phyloP scores from a whole-genome alignment of 805 yeast species.

The Hanseniaspora pseudoguilliermondii region DNA sequence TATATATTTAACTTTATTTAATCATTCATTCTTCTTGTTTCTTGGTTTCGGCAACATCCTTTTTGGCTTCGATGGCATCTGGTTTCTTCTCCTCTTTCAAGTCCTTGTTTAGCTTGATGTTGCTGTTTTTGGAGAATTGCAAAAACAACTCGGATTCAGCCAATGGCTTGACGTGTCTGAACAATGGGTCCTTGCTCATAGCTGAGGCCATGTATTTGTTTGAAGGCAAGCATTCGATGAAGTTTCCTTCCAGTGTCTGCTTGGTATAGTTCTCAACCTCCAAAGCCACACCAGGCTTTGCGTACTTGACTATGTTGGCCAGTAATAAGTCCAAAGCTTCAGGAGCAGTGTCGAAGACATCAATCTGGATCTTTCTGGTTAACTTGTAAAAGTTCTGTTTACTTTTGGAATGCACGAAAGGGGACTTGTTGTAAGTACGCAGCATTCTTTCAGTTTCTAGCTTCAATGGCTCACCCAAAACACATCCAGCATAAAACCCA shows the following conservation, averaged over 20 bases:
- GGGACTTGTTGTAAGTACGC: slow-evolving; percentile 88
- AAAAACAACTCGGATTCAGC: background rate
- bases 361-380: slow-evolving; percentile 62
- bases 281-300: slow-evolving; percentile 71
- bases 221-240: slow-evolving; percentile 6
- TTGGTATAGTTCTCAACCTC: slow-evolving; percentile 52
- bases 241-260: slow-evolving; percentile 35
- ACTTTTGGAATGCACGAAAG: slow-evolving; percentile 86
- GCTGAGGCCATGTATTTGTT: slow-evolving; percentile 8
- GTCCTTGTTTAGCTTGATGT: background rate
- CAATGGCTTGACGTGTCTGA: slow-evolving; percentile 7
- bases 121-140: background rate
- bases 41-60: background rate
- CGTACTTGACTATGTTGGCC: slow-evolving; percentile 62
- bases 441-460: slow-evolving; percentile 61
- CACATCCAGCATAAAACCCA: slow-evolving; percentile 81
- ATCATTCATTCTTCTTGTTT: background rate
- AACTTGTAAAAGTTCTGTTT: slow-evolving; percentile 88
- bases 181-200: background rate
- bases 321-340: slow-evolving; percentile 75
- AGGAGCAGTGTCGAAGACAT: slow-evolving; percentile 73
- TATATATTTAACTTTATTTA: background rate
- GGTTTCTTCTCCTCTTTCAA: background rate
- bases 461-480: slow-evolving; percentile 62
- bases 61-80: background rate